Conservation (phyloP, 2,329 filamentous ascomycete species). For the Aureobasidium leucospermi region DNA sequence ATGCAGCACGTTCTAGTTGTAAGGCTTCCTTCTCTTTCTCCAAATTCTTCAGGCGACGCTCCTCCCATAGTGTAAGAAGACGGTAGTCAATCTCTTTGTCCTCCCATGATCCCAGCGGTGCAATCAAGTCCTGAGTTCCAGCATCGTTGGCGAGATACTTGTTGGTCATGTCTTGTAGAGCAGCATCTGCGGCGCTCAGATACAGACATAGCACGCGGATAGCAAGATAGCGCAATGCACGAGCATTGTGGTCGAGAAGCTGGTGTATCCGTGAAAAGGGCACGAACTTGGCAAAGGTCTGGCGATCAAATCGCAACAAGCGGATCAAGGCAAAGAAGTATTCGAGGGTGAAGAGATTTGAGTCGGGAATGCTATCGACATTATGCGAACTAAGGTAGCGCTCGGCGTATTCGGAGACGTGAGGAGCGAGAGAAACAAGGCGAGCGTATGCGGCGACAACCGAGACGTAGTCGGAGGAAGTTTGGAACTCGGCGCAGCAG, state of each 20-base stretch:
- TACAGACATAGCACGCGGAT: conserved; percentile 74
- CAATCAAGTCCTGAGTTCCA: conserved; percentile 2
- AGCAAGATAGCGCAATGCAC: conserved; percentile 68
- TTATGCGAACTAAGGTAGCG: conserved; percentile 23
- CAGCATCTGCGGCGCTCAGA: conserved; percentile 71
- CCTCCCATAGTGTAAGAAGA: conserved; percentile 61
- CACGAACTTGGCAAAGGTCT: conserved; percentile 58
- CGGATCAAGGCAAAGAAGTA: conserved; percentile 66
- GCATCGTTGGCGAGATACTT: conserved; percentile 1
- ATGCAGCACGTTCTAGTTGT: neutral
- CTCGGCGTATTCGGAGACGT: conserved; percentile 67
- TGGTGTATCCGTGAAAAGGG: conserved; percentile 60
- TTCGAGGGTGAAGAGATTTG: conserved; percentile 12
- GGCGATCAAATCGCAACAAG: conserved; percentile 67
- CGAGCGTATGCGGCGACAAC: conserved; percentile 68
- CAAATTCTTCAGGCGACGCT: conserved; percentile 43
- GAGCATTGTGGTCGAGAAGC: conserved; percentile 54
- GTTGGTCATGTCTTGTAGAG: conserved; percentile 57
- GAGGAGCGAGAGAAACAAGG: conserved; percentile 73
- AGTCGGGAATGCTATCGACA: conserved; percentile 8
- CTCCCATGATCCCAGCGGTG: conserved; percentile 62
- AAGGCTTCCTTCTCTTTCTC: conserved; percentile 6
- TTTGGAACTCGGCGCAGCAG: conserved; percentile 54
- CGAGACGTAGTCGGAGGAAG: conserved; percentile 25
- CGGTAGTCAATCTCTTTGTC: conserved; percentile 68